phyloP scores from a whole-genome alignment of 176 grass and related monocot genomes.

The Musa schizocarpa region DNA sequence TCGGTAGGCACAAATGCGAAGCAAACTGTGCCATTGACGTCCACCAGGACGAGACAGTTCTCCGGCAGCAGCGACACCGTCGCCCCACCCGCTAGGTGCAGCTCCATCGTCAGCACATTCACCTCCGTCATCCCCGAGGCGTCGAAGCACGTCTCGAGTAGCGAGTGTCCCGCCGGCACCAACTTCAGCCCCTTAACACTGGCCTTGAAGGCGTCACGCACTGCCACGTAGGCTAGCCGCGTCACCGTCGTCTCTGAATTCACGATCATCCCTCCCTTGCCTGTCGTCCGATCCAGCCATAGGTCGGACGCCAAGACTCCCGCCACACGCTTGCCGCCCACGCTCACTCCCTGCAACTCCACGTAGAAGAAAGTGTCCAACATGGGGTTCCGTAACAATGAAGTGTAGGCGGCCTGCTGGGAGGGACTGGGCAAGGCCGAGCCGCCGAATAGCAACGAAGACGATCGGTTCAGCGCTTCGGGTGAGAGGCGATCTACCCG shows the following conservation, averaged over 20 bases:
- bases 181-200: slow-evolving; percentile 25
- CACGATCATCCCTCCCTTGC: slow-evolving; percentile 60
- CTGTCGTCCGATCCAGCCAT: slow-evolving; percentile 32
- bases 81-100: slow-evolving; percentile 55
- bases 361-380: slow-evolving; percentile 46
- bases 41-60: slow-evolving; percentile 61
- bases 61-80: slow-evolving; percentile 37
- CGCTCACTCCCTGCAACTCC: slow-evolving; percentile 46
- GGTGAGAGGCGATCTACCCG: slow-evolving; percentile 40
- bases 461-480: slow-evolving; percentile 1
- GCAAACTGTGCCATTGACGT: slow-evolving; percentile 26
- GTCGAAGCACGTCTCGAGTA: slow-evolving; percentile 75
- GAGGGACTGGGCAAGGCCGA: slow-evolving; percentile 21
- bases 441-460: slow-evolving; percentile 53
- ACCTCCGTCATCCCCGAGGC: slow-evolving; percentile 11
- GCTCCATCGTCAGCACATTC: slow-evolving; percentile 26
- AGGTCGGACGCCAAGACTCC: slow-evolving; percentile 31
- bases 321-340: slow-evolving; percentile 31
- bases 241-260: slow-evolving; percentile 47
- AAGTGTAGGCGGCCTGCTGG: slow-evolving; percentile 32
- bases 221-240: slow-evolving; percentile 23
- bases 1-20: slow-evolving; percentile 41
- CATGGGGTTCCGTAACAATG: slow-evolving; percentile 40
- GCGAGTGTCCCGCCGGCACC: slow-evolving; percentile 13
- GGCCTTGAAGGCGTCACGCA: slow-evolving; percentile 51